Evolutionary conservation across 371 early-diverging fungal species (phyloP).

Genomic region (Nematocida ausubeli): DNA sequence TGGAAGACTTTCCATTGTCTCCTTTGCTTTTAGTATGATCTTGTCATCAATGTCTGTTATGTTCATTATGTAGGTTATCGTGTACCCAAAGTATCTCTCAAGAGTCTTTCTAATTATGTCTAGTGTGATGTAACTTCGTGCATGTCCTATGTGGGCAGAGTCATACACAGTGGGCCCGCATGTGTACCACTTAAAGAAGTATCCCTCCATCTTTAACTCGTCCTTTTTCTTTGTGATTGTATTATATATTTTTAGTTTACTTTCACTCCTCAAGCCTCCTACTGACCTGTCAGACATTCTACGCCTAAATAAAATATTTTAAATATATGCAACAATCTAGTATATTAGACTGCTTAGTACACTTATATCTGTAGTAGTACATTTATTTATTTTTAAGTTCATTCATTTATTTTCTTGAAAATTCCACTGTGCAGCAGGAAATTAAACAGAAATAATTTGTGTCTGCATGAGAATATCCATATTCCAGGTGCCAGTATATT

Average conservation of each 20-base stretch:
- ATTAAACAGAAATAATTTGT: too few relatives aligned
- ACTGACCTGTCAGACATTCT: not conserved
- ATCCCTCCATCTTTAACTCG: conserved; percentile 29
- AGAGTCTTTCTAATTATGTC: conserved; percentile 90
- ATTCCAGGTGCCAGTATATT: too few relatives aligned
- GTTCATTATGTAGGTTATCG: conserved; percentile 91
- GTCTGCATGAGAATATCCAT: too few relatives aligned
- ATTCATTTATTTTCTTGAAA: too few relatives aligned
- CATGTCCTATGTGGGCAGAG: conserved; percentile 94
- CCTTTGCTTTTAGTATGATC: conserved; percentile 67
- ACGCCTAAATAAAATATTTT: not conserved
- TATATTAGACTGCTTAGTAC: too few relatives aligned
- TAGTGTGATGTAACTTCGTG: conserved; percentile 84
- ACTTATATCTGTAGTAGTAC: too few relatives aligned
- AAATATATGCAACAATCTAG: too few relatives aligned
- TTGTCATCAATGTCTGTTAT: conserved; percentile 99
- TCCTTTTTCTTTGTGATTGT: conserved; percentile 49
- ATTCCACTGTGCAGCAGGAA: too few relatives aligned
- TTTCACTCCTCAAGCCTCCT: conserved; percentile 21
- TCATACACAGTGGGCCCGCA: conserved; percentile 99
- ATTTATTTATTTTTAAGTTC: too few relatives aligned
- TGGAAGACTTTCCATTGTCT: not conserved
- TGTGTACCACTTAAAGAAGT: conserved; percentile 64
- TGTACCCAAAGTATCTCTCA: conserved; percentile 87
- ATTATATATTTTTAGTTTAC: conserved; percentile 37